phyloP scores from a whole-genome alignment of 2,329 filamentous ascomycete species.

The Bimuria novae-zelandiae region DNA sequence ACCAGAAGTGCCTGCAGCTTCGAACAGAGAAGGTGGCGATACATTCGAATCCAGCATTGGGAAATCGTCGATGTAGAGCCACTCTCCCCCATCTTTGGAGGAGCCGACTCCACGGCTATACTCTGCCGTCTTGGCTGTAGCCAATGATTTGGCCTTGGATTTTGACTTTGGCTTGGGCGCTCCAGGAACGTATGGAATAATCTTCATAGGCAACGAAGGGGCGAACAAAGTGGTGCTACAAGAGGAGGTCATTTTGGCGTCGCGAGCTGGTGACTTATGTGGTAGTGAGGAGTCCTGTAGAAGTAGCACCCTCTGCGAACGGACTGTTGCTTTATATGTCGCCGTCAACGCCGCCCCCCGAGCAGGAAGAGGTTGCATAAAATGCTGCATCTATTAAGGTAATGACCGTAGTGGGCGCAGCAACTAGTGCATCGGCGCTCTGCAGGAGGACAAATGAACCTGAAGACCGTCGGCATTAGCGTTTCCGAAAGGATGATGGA shows the following conservation, averaged over 20 bases:
- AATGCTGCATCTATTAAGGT: not conserved
- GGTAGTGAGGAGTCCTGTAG: not conserved
- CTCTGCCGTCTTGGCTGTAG: no score
- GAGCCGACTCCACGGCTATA: no score
- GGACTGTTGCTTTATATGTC: not conserved
- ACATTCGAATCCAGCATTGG: constrained; percentile 13
- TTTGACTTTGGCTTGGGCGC: constrained; percentile 9
- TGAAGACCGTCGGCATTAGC: no score
- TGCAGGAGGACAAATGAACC: no score
- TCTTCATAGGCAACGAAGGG: constrained; percentile 11
- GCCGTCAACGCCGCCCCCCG: not conserved
- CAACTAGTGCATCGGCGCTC: not conserved
- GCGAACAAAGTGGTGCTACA: no score
- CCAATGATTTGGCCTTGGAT: no score
- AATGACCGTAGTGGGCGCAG: not conserved
- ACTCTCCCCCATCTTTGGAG: no score
- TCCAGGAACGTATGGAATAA: constrained; percentile 13
- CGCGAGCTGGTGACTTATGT: not conserved
- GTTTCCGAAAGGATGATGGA: no score
- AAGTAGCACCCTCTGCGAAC: no score
- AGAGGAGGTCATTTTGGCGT: constrained; percentile 14
- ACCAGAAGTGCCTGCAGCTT: constrained; percentile 12
- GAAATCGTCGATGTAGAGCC: no score
- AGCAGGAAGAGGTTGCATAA: not conserved
- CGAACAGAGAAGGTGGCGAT: no score